A percentile compares a stretch with the other conserved stretches of the same genome.
Evolutionary conservation across 2,329 filamentous ascomycete species (phyloP).

Genomic region (Claviceps spartinae): DNA sequence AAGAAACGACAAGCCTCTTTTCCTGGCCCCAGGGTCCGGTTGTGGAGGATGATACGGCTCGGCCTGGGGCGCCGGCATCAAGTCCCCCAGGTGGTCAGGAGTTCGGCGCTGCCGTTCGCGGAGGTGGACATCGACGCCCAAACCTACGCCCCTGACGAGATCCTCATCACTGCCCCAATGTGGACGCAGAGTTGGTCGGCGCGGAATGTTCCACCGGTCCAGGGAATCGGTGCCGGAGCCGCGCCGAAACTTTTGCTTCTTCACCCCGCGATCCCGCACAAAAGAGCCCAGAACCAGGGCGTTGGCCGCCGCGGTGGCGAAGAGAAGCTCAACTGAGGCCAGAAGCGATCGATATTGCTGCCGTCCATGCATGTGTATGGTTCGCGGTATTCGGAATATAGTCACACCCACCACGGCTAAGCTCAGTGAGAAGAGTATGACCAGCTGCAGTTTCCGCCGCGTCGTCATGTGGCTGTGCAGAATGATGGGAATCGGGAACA

Average conservation of each 20-base stretch:
- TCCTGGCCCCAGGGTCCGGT: conserved; percentile 11
- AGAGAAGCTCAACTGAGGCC: conserved; percentile 81
- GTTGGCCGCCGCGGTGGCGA: conserved; percentile 78
- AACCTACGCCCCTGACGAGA: conserved; percentile 66
- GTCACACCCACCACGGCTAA: conserved; percentile 67
- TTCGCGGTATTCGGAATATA: conserved; percentile 65
- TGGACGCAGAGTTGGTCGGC: conserved; percentile 40
- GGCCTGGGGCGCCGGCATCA: conserved; percentile 23
- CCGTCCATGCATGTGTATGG: conserved; percentile 54
- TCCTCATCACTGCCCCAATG: conserved; percentile 88
- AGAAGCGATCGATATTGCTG: conserved; percentile 83
- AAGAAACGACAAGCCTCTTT: conserved; percentile 57
- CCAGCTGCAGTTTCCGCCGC: conserved; percentile 68
- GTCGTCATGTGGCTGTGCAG: conserved; percentile 61
- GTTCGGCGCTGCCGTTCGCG: conserved; percentile 22
- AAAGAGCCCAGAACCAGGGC: conserved; percentile 85
- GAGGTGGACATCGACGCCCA: conserved; percentile 45
- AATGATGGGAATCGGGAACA: conserved; percentile 84
- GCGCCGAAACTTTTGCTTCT: conserved; percentile 72
- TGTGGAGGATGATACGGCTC: conserved; percentile 23
- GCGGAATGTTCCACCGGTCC: conserved; percentile 28
- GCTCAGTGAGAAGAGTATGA: conserved; percentile 74
- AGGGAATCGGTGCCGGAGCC: conserved; percentile 50
- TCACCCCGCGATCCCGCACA: conserved; percentile 75
- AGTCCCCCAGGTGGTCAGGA: conserved; percentile 16